Evolutionary conservation across 2,329 filamentous ascomycete genomes (phyloP).

Genomic region (Aspergillus sp.): DNA sequence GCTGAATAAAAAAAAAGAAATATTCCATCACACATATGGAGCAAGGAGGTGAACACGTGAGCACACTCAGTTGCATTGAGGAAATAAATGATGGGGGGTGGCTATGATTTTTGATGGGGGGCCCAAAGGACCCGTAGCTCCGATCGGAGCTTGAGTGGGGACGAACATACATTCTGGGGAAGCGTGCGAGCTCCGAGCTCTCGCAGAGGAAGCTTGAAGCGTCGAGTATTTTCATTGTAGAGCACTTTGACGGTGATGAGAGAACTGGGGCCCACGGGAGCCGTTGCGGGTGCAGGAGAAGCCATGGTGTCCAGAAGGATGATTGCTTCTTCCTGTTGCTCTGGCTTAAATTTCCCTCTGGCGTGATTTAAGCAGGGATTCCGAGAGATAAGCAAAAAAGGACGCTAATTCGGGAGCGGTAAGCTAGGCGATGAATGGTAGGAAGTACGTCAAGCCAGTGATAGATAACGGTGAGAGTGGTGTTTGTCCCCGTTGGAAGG

Average conservation of each 20-base stretch:
- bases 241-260: slow-evolving; percentile 83
- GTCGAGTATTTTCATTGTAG: slow-evolving; percentile 72
- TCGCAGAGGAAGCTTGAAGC: slow-evolving; percentile 85
- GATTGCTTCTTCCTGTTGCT: slow-evolving; percentile 1
- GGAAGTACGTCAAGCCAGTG: not conserved
- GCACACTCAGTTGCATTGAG: not conserved
- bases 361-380: slow-evolving; percentile 8
- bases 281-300: slow-evolving; percentile 44
- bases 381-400: slow-evolving; percentile 15
- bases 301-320: slow-evolving; percentile 30
- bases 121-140: slow-evolving; percentile 19
- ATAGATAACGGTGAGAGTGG: not conserved
- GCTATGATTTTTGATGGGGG: not conserved
- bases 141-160: slow-evolving; percentile 38
- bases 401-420: slow-evolving; percentile 10
- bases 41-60: slow-evolving; percentile 8
- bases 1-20: not conserved
- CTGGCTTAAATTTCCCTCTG: not conserved
- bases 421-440: not conserved
- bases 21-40: not conserved
- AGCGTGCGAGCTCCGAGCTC: slow-evolving; percentile 75
- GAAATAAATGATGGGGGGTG: not conserved
- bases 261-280: slow-evolving; percentile 64
- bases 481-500: not conserved
- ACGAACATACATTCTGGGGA: slow-evolving; percentile 74